Conservation (phyloP, 1,284 basidiomycete genomes). For the Ceratobasidium sp. region DNA sequence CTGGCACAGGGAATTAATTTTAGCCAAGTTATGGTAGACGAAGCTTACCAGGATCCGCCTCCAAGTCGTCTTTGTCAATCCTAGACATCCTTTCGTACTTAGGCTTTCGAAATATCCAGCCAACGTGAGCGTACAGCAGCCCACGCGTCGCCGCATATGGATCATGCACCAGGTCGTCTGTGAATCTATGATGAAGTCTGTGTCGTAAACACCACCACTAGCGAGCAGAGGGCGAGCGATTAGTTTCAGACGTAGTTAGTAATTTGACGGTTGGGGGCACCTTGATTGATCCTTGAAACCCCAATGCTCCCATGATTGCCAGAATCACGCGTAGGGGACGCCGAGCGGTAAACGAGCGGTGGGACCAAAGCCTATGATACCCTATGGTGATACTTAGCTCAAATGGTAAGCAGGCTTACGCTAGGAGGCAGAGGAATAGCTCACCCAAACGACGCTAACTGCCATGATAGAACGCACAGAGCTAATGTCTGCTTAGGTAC, state of each 20-base stretch:
- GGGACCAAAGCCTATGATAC: conserved; percentile 83
- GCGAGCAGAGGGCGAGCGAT: neutral
- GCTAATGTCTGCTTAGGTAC: conserved; percentile 66
- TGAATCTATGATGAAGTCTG: conserved; percentile 80
- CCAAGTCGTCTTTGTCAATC: conserved; percentile 79
- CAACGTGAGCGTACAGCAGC: conserved; percentile 81
- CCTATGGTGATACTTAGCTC: conserved; percentile 75
- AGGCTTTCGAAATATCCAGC: conserved; percentile 88
- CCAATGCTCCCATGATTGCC: conserved; percentile 77
- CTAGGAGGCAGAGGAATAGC: conserved; percentile 52
- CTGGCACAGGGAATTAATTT: conserved; percentile 60
- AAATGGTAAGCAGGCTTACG: neutral
- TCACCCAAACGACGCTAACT: conserved; percentile 79
- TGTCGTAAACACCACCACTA: conserved; percentile 77
- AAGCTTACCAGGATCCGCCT: conserved; percentile 73
- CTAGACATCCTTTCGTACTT: conserved; percentile 73
- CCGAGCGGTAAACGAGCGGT: conserved; percentile 75
- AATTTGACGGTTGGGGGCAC: conserved; percentile 48
- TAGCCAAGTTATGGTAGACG: conserved; percentile 13
- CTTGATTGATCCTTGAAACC: conserved; percentile 76
- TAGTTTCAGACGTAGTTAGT: conserved; percentile 8
- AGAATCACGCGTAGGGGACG: conserved; percentile 70
- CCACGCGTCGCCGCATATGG: conserved; percentile 83
- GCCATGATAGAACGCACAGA: conserved; percentile 73
- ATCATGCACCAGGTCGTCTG: conserved; percentile 80